These are phyloP conservation scores for Globisporangium solare DNA, from an alignment of 352 stramenopile genomes.

Conservation along the genomic window DNA sequence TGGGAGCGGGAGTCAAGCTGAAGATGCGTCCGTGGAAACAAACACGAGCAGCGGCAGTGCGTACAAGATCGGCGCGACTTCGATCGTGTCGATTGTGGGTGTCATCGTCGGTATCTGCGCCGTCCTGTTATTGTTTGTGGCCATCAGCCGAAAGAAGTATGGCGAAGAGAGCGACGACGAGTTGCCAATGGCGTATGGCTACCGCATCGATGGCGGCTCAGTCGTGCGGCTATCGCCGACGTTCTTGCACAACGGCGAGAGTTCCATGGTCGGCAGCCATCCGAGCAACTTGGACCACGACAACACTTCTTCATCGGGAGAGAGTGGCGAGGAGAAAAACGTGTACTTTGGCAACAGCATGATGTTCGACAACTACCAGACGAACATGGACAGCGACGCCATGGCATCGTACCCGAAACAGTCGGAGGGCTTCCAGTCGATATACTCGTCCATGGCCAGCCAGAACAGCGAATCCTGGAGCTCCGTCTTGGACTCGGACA, in stretches of 20 bases:
- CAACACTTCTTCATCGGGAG: constrained; percentile 17
- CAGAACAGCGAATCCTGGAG: constrained; percentile 64
- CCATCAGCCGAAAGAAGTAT: constrained; percentile 63
- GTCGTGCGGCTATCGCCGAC: constrained; percentile 48
- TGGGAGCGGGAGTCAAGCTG: constrained; percentile 12
- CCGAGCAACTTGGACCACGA: constrained; percentile 8
- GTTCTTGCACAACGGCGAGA: constrained; percentile 43
- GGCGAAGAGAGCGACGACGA: constrained; percentile 41
- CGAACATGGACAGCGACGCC: constrained; percentile 7
- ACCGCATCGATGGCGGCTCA: constrained; percentile 39
- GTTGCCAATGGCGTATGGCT: constrained; percentile 33
- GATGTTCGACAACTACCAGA: constrained; percentile 13
- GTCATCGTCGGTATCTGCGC: constrained; percentile 59
- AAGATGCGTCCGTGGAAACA: constrained; percentile 33
- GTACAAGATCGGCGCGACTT: constrained; percentile 54
- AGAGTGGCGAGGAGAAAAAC: constrained; percentile 16
- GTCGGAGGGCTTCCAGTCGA: constrained; percentile 28
- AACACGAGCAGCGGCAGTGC: constrained; percentile 35
- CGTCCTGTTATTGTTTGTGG: constrained; percentile 49
- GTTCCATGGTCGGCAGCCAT: constrained; percentile 21
- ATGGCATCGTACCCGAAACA: constrained; percentile 17
- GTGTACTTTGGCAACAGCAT: constrained; percentile 15
- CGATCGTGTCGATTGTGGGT: constrained; percentile 69
- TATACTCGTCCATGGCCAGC: constrained; percentile 46
- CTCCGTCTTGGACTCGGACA: constrained; percentile 68